These are phyloP conservation scores for Dothidotthia symphoricarpi DNA, from an alignment of 2,329 filamentous ascomycete genomes.

Conservation along the genomic window DNA sequence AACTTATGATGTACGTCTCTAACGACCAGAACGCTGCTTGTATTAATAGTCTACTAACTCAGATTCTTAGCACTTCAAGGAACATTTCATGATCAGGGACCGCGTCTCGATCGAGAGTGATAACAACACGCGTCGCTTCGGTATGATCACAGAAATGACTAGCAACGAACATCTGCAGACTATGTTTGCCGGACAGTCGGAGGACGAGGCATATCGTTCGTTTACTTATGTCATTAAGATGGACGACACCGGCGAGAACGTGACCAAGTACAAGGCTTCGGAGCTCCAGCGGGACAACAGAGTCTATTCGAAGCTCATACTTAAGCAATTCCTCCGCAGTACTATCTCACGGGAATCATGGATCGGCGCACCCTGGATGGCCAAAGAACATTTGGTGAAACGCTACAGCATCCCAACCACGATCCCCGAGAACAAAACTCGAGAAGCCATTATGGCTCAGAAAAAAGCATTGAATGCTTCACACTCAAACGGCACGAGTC, in stretches of 20 bases:
- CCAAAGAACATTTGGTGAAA: conserved; percentile 80
- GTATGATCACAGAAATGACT: conserved; percentile 32
- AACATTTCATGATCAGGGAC: conserved; percentile 35
- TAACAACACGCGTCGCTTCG: conserved; percentile 23
- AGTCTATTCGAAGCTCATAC: conserved; percentile 89
- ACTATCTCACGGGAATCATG: conserved; percentile 88
- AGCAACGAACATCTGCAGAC: conserved; percentile 32
- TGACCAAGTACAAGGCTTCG: conserved; percentile 45
- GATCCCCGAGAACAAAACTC: conserved; percentile 58
- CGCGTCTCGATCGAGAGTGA: conserved; percentile 37
- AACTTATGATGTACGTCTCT: conserved; percentile 30
- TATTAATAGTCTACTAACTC: too few relatives aligned
- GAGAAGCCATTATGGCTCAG: conserved; percentile 36
- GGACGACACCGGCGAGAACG: conserved; percentile 43
- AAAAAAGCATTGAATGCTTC: conserved; percentile 70
- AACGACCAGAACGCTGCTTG: neutral
- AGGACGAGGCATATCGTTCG: conserved; percentile 32
- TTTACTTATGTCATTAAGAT: conserved; percentile 35
- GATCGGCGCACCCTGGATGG: conserved; percentile 95
- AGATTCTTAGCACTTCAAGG: conserved; percentile 32
- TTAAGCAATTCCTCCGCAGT: conserved; percentile 92
- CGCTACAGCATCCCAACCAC: conserved; percentile 85
- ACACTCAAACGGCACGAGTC: conserved; percentile 37
- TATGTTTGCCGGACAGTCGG: conserved; percentile 26
- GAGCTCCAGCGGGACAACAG: conserved; percentile 86